These are phyloP conservation scores for Suillus weaverae DNA, from an alignment of 768 basidiomycete species.

Conservation along the genomic window DNA sequence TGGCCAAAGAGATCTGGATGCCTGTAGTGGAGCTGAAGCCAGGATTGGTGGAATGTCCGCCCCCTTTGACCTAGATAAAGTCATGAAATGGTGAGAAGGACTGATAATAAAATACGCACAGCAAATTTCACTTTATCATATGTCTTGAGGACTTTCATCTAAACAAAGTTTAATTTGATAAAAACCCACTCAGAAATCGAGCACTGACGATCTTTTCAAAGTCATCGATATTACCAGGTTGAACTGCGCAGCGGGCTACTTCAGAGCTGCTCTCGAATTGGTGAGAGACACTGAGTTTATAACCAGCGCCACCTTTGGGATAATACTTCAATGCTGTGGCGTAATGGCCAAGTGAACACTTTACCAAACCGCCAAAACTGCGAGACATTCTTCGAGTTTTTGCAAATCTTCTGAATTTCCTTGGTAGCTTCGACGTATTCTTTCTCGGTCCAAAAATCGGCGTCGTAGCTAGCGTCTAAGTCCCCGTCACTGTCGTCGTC, in stretches of 20 bases:
- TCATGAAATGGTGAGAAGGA: background rate
- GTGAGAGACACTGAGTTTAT: background rate
- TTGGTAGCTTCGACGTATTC: background rate
- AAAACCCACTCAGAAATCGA: background rate
- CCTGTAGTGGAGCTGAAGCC: constrained; percentile 35
- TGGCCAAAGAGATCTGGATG: constrained; percentile 28
- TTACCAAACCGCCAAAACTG: background rate
- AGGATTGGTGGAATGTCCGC: constrained; percentile 31
- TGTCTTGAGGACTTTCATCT: background rate
- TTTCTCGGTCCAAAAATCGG: background rate
- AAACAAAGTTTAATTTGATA: background rate
- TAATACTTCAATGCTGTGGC: background rate
- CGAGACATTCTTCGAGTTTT: background rate
- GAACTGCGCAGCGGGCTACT: background rate
- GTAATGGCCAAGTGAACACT: background rate
- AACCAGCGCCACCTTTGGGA: background rate
- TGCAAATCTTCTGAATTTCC: background rate
- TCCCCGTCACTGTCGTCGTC: background rate
- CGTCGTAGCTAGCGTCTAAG: background rate
- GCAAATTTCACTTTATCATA: background rate
- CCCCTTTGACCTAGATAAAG: constrained; percentile 30
- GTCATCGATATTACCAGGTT: background rate
- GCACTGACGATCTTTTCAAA: background rate
- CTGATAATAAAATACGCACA: background rate
- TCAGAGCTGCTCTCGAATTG: background rate